Conservation (phyloP, 2,329 filamentous ascomycete species). For the Apiospora marii region DNA sequence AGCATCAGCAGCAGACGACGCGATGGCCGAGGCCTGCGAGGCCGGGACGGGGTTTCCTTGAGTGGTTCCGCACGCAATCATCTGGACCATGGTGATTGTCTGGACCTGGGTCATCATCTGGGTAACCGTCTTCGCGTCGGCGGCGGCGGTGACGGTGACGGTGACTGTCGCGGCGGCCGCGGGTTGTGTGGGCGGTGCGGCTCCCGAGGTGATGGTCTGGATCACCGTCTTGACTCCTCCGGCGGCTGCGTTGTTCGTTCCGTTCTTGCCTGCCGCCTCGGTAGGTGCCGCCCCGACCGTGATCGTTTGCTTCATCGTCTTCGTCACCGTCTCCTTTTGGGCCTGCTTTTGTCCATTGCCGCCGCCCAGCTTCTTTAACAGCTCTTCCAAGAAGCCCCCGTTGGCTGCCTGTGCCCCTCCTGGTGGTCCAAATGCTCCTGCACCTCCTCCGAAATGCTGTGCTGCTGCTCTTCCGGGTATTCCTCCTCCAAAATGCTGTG, state of each 20-base stretch:
- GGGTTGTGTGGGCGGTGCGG: background rate
- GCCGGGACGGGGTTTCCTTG: slow-evolving; percentile 34
- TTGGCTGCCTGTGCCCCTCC: slow-evolving; percentile 5
- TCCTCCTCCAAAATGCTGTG: slow-evolving; percentile 30
- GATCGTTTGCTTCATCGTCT: slow-evolving; percentile 29
- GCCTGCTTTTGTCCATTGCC: slow-evolving; percentile 31
- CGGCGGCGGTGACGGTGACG: slow-evolving; percentile 23
- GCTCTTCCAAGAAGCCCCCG: slow-evolving; percentile 7
- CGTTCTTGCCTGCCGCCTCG: slow-evolving; percentile 11
- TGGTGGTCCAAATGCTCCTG: slow-evolving; percentile 37
- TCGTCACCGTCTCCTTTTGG: slow-evolving; percentile 17
- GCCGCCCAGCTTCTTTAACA: slow-evolving; percentile 24
- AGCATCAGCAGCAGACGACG: slow-evolving; percentile 36
- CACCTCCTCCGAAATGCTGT: slow-evolving; percentile 32
- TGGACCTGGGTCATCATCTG: slow-evolving; percentile 33
- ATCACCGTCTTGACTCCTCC: slow-evolving; percentile 18
- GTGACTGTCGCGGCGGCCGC: slow-evolving; percentile 15
- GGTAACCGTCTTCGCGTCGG: slow-evolving; percentile 19
- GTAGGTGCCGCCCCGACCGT: slow-evolving; percentile 27
- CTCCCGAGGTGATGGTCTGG: slow-evolving; percentile 12
- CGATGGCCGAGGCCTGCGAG: slow-evolving; percentile 35
- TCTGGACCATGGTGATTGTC: slow-evolving; percentile 40
- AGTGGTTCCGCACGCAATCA: slow-evolving; percentile 39
- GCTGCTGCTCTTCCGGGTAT: slow-evolving; percentile 38
- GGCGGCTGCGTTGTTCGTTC: slow-evolving; percentile 6